Evolutionary conservation across 2,329 filamentous ascomycete species (phyloP).

Genomic region (Phialocephala sp.): DNA sequence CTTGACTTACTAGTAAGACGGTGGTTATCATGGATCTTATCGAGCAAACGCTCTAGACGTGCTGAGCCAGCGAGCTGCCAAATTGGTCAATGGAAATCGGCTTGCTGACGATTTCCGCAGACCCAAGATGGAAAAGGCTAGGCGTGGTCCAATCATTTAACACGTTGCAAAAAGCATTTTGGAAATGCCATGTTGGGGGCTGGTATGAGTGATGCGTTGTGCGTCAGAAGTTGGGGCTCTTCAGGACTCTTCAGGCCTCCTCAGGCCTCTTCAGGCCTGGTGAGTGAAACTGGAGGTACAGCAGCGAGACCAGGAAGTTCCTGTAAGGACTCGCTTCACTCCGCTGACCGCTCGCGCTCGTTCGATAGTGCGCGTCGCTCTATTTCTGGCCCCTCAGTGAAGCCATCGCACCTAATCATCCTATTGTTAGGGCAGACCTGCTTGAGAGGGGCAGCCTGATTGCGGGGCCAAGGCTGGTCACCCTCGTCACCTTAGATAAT

Average conservation of each 20-base stretch:
- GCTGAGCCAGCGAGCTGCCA: background rate
- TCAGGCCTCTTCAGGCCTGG: constrained; percentile 12
- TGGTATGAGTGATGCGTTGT: background rate
- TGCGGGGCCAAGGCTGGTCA: constrained; percentile 18
- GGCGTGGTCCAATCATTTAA: background rate
- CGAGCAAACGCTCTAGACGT: background rate
- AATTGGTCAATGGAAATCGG: background rate
- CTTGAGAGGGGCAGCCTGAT: constrained; percentile 20
- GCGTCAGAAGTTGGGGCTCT: constrained; percentile 3
- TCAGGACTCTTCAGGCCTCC: constrained; percentile 16
- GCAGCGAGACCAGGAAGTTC: too few species aligned
- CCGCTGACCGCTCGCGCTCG: constrained; percentile 1
- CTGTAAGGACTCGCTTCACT: constrained; percentile 4
- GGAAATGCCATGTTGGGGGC: constrained; percentile 3
- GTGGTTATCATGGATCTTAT: background rate
- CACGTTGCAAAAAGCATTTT: constrained; percentile 4
- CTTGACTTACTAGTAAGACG: background rate
- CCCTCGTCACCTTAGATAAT: background rate
- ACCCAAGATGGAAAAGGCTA: background rate
- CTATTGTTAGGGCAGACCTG: constrained; percentile 26
- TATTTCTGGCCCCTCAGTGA: constrained; percentile 9
- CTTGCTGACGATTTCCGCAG: background rate
- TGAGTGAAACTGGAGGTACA: background rate
- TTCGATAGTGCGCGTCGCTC: background rate
- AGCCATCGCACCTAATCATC: background rate